Conservation (phyloP, 2,329 filamentous ascomycete species). For the Aspergillus sp. region DNA sequence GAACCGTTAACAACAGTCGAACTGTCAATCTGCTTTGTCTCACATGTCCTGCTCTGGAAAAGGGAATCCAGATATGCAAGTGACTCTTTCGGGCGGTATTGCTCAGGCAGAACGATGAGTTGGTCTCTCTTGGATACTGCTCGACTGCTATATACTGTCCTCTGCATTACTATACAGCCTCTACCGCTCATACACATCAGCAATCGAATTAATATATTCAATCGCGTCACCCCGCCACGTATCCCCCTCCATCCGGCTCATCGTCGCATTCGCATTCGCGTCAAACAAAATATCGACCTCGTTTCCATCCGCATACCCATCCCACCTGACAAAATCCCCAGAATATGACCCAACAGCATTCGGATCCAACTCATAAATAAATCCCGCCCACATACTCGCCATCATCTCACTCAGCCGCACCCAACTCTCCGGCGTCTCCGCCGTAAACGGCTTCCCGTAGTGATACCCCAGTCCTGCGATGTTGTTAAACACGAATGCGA, state of each 20-base stretch:
- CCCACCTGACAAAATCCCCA: conserved; percentile 33
- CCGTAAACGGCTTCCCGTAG: conserved; percentile 29
- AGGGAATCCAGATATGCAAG: not conserved
- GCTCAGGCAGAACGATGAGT: not conserved
- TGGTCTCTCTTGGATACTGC: not conserved
- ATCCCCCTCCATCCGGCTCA: conserved; percentile 39
- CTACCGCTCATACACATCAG: conserved; percentile 18
- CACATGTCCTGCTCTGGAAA: not conserved
- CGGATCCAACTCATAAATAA: conserved; percentile 43
- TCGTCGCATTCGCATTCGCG: conserved; percentile 38
- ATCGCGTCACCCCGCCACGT: conserved; percentile 35
- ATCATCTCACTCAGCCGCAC: conserved; percentile 42
- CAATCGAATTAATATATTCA: conserved; percentile 24
- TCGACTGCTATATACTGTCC: not conserved
- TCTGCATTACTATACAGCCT: not conserved
- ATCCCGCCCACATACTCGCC: conserved; percentile 48
- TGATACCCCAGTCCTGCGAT: conserved; percentile 42
- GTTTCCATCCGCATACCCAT: conserved; percentile 34
- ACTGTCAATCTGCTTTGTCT: not conserved
- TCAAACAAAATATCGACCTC: conserved; percentile 48
- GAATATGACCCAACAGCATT: conserved; percentile 22
- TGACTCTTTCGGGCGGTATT: not conserved
- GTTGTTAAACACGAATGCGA: conserved; percentile 52
- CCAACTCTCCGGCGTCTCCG: conserved; percentile 36
- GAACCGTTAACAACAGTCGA: not conserved